Conservation (phyloP, 2,329 filamentous ascomycete genomes). For the Fusarium anguioides region DNA sequence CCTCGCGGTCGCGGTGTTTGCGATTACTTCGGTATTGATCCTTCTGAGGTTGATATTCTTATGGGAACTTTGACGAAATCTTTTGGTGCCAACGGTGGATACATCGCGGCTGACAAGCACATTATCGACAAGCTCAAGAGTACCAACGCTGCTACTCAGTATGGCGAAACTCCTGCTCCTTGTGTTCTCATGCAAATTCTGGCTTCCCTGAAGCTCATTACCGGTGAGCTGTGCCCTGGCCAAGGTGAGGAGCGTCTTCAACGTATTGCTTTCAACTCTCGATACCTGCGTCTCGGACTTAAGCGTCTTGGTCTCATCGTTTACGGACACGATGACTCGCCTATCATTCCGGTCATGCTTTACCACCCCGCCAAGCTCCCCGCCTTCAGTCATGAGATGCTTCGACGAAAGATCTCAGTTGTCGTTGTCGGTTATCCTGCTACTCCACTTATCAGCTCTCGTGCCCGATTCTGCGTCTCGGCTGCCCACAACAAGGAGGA, state of each 20-base stretch:
- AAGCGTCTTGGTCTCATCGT: slow-evolving; percentile 98
- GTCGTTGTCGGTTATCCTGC: slow-evolving; percentile 98
- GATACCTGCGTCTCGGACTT: slow-evolving; percentile 95
- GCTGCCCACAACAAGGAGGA: slow-evolving; percentile 99
- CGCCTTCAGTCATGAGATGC: slow-evolving; percentile 98
- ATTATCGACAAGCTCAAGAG: slow-evolving; percentile 92
- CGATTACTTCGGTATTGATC: slow-evolving; percentile 95
- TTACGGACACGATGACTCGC: slow-evolving; percentile 97
- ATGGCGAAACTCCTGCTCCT: slow-evolving; percentile 88
- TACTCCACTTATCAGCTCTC: slow-evolving; percentile 92
- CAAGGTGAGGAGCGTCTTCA: slow-evolving; percentile 96
- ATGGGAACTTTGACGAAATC: slow-evolving; percentile 99
- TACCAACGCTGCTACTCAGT: slow-evolving; percentile 86
- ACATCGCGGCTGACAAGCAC: slow-evolving; percentile 87
- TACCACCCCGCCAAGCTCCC: slow-evolving; percentile 99
- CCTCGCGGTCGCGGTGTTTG: slow-evolving; percentile 91
- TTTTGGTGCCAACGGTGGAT: slow-evolving; percentile 97
- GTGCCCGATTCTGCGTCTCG: slow-evolving; percentile 95
- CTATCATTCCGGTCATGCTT: slow-evolving; percentile 92
- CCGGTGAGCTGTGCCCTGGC: slow-evolving; percentile 85
- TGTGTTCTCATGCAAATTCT: slow-evolving; percentile 92
- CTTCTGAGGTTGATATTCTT: slow-evolving; percentile 88
- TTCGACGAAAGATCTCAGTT: slow-evolving; percentile 95
- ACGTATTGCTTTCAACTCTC: slow-evolving; percentile 96
- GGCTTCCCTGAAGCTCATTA: slow-evolving; percentile 87